These are phyloP conservation scores for Allomyces macrogynus DNA, from an alignment of 192 early-diverging fungal species.

Conservation along the genomic window DNA sequence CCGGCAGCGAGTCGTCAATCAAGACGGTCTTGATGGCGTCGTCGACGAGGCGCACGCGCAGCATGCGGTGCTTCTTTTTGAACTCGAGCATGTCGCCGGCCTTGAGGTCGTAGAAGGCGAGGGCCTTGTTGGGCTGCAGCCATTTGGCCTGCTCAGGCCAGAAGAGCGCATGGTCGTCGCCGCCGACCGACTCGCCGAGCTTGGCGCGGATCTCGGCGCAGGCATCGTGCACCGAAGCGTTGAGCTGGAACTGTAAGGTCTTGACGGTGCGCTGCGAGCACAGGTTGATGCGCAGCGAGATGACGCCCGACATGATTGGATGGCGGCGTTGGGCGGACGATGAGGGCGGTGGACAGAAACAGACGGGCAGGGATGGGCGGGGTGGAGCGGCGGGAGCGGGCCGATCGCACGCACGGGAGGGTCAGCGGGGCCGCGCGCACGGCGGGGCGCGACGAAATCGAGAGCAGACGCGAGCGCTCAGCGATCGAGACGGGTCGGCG, in stretches of 20 bases:
- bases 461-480: no score
- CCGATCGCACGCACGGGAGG: no score
- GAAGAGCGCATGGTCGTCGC: conserved; percentile 27
- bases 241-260: conserved; percentile 1
- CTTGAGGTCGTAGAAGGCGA: conserved; percentile 37
- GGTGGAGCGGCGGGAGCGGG: no score
- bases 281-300: not conserved
- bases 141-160: conserved; percentile 30
- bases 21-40: conserved; percentile 27
- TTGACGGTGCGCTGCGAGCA: not conserved
- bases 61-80: conserved; percentile 31
- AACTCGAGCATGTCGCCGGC: conserved; percentile 30
- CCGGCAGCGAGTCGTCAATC: conserved; percentile 24
- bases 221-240: conserved; percentile 22
- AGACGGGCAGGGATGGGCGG: no score
- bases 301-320: no score
- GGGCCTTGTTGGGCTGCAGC: conserved; percentile 23
- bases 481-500: no score
- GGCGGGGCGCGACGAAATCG: no score
- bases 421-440: no score
- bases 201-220: conserved; percentile 34
- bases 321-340: no score
- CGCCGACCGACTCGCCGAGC: conserved; percentile 23
- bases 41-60: conserved; percentile 29
- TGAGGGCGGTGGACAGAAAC: no score